Evolutionary conservation across 2,329 filamentous ascomycete species (phyloP), one percentile per base, ranked within the genome.

Genomic region (Hymenoscyphus fructigenus): DNA sequence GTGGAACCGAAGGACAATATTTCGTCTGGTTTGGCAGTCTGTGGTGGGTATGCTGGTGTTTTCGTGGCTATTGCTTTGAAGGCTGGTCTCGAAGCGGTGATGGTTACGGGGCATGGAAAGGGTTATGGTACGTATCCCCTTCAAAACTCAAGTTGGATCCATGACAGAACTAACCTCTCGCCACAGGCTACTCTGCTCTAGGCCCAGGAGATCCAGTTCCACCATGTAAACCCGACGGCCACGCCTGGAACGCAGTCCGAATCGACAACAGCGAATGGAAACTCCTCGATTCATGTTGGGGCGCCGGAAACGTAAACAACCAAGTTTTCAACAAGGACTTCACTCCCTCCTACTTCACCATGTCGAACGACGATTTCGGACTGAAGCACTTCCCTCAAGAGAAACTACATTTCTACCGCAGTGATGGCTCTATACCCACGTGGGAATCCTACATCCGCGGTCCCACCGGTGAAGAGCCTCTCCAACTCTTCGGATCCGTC

Each of bases 161-260:
- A 23, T 10, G n/a, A 5, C 23, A 20, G 26, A 9, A 50, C 44
- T 50, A 23, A 50, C n/a, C 9, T 23, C n/a, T 23, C 26, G 26
- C 26, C n/a, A 23, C n/a, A 50, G 91, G 93, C 0, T 89, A 93
- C 77, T 76, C 75, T 0, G 77, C 87, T 0, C 78, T 93, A 7
- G 80, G 82, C 47, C 83, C 87, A 0, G 91, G 90, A 3, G 82
- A 90, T 61, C 80, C 84, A 0, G 76, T 90, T 0, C 93, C 93
- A 1, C 83, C 86, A 0, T 84, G 83, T 23, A 80, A 88, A 61
- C 79, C 85, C 0, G 82, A 79, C 5, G 85, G 86, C 0, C 94
- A 98, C 77, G 94, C 95, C 0, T 97, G 95, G 95, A 97, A 97
- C 73, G 93, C 91, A 0, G 92, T 97, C 6, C 85, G 87, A 60